These are phyloP conservation scores for Bombardia bombarda DNA, from an alignment of 495 filamentous ascomycete genomes.

Conservation along the genomic window DNA sequence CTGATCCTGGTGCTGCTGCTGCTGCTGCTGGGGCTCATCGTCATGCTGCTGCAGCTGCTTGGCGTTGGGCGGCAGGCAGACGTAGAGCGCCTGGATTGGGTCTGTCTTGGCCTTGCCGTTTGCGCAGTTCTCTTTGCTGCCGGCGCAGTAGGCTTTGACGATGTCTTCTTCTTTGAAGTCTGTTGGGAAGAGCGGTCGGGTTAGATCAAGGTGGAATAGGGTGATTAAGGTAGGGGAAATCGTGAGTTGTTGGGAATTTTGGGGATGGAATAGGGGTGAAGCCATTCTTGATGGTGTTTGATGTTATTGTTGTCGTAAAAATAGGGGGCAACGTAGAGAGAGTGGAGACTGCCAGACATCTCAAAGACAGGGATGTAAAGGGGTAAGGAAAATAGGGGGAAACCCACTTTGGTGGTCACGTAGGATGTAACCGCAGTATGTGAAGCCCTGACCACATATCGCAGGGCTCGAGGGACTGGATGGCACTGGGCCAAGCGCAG, in stretches of 20 bases:
- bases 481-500: conserved; percentile 3
- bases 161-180: conserved; percentile 32
- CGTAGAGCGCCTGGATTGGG: conserved; percentile 30
- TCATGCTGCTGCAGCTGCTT: conserved; percentile 16
- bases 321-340: not conserved
- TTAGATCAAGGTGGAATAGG: too few species aligned
- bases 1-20: not conserved
- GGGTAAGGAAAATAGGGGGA: not conserved
- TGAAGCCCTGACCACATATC: conserved; percentile 34
- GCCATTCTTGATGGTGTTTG: not conserved
- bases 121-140: conserved; percentile 26
- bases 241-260: not conserved
- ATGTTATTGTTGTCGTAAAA: not conserved
- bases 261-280: not conserved
- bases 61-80: conserved; percentile 24
- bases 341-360: not conserved
- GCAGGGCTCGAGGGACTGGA: too few species aligned
- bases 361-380: not conserved
- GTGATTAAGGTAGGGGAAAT: not conserved
- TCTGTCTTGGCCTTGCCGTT: conserved; percentile 30
- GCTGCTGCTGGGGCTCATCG: not conserved
- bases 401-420: conserved; percentile 30
- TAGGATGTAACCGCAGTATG: conserved; percentile 39
- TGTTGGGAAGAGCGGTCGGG: conserved; percentile 8
- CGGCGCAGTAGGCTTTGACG: conserved; percentile 33